A percentile compares a stretch with the other conserved stretches of the same genome.
Evolutionary conservation across 495 filamentous ascomycete species (phyloP).

Genomic region (Aspergillus kassunensis): DNA sequence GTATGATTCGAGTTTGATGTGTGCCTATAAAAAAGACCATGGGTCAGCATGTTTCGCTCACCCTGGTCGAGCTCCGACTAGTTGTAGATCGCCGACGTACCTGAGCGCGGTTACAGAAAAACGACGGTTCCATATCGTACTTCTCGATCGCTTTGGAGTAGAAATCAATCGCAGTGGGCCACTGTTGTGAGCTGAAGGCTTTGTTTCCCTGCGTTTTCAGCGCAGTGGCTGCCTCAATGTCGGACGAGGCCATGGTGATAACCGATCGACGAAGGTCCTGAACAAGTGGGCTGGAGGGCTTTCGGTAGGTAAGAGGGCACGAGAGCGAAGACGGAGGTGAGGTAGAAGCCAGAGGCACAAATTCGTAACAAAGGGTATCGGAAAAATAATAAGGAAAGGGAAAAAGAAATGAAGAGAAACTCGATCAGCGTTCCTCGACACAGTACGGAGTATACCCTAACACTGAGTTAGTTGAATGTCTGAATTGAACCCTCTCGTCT

Average conservation of each 20-base stretch:
- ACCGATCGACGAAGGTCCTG: conserved; percentile 12
- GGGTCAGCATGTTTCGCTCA: conserved; percentile 13
- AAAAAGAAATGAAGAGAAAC: neutral
- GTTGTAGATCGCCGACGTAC: conserved; percentile 42
- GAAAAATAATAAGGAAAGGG: neutral
- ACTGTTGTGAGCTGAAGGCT: conserved; percentile 84
- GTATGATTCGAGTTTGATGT: conserved; percentile 94
- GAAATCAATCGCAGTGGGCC: conserved; percentile 75
- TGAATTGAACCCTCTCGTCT: neutral
- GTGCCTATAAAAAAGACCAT: conserved; percentile 55
- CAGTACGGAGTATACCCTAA: neutral
- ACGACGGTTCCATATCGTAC: conserved; percentile 79
- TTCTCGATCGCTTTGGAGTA: conserved; percentile 89
- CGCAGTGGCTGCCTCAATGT: conserved; percentile 65
- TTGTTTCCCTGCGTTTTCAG: conserved; percentile 94
- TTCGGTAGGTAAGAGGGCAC: conserved; percentile 29
- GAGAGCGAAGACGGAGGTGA: conserved; percentile 23
- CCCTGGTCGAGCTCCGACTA: neutral
- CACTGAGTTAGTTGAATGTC: neutral
- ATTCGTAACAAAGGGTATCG: too few relatives aligned
- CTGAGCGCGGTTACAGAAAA: conserved; percentile 92
- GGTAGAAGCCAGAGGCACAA: too few relatives aligned
- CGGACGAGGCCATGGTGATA: conserved; percentile 42
- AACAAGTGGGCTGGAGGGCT: conserved; percentile 14
- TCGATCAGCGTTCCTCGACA: neutral